phyloP scores from a whole-genome alignment of 2,329 filamentous ascomycete species.

The Metarhizium rileyi region DNA sequence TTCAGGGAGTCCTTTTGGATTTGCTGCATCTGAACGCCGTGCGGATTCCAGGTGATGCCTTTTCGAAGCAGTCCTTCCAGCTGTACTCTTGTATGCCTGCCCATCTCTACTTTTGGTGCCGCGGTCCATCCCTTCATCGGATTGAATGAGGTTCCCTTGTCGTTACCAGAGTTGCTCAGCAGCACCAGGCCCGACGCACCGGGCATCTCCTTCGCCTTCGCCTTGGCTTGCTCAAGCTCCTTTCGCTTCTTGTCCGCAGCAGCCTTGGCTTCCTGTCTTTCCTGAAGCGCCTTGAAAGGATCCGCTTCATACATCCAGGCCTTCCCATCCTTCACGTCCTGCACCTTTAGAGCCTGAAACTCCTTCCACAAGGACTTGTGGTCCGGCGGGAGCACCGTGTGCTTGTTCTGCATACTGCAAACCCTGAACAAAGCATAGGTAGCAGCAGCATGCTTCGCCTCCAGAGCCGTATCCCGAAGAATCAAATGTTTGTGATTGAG shows the following conservation, averaged over 20 bases:
- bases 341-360: constrained; percentile 72
- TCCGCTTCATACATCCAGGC: constrained; percentile 94
- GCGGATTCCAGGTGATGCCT: constrained; percentile 79
- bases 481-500: constrained; percentile 66
- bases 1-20: constrained; percentile 50
- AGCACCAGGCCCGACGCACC: constrained; percentile 47
- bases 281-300: constrained; percentile 72
- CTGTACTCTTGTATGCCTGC: constrained; percentile 64
- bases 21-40: constrained; percentile 56
- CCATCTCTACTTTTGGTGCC: constrained; percentile 89
- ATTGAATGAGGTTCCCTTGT: constrained; percentile 25
- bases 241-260: constrained; percentile 69
- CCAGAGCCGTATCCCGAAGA: constrained; percentile 67
- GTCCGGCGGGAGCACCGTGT: constrained; percentile 85
- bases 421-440: constrained; percentile 87
- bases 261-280: constrained; percentile 69
- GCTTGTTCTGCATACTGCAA: constrained; percentile 90
- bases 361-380: constrained; percentile 89
- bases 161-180: constrained; percentile 33
- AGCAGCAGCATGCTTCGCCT: constrained; percentile 88
- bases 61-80: constrained; percentile 72
- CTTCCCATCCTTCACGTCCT: constrained; percentile 65
- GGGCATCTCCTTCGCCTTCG: constrained; percentile 56
- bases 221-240: constrained; percentile 57
- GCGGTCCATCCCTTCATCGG: constrained; percentile 69